Conservation (phyloP, 352 stramenopile genomes). For the Phytophthora sansomeana region DNA sequence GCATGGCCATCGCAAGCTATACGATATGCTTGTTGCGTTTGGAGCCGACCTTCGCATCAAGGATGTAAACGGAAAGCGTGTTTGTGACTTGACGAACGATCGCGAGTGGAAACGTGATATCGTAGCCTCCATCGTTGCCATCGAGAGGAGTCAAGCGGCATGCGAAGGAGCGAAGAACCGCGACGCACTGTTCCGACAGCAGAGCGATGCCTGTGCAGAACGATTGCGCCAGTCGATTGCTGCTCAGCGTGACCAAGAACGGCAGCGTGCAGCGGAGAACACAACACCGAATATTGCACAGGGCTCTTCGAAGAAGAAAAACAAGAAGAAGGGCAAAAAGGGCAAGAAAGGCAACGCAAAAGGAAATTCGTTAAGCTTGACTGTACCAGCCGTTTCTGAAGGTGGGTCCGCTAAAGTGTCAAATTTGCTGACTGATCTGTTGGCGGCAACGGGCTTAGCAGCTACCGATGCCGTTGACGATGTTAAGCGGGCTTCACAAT, state of each 20-base stretch:
- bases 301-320: constrained; percentile 3
- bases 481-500: background rate
- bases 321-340: constrained; percentile 43
- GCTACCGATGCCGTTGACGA: background rate
- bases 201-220: constrained; percentile 15
- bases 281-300: background rate
- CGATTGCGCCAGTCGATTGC: constrained; percentile 9
- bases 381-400: background rate
- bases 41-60: constrained; percentile 27
- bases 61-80: constrained; percentile 1
- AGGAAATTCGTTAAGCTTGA: background rate
- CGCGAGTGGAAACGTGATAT: constrained; percentile 16
- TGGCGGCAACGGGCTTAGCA: background rate
- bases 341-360: constrained; percentile 14
- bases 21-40: constrained; percentile 12
- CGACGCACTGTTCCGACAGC: constrained; percentile 13
- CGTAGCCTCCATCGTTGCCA: constrained; percentile 16
- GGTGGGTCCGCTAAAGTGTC: background rate
- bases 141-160: constrained; percentile 10
- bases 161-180: constrained; percentile 11
- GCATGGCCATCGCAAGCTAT: constrained; percentile 17
- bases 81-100: constrained; percentile 28
- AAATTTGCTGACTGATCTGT: constrained; percentile 14
- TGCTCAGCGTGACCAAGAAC: constrained; percentile 20
- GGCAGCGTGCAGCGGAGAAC: constrained; percentile 7